Evolutionary conservation across 1,284 basidiomycete genomes (phyloP).

Genomic region (Tetrapyrgos nigripes): DNA sequence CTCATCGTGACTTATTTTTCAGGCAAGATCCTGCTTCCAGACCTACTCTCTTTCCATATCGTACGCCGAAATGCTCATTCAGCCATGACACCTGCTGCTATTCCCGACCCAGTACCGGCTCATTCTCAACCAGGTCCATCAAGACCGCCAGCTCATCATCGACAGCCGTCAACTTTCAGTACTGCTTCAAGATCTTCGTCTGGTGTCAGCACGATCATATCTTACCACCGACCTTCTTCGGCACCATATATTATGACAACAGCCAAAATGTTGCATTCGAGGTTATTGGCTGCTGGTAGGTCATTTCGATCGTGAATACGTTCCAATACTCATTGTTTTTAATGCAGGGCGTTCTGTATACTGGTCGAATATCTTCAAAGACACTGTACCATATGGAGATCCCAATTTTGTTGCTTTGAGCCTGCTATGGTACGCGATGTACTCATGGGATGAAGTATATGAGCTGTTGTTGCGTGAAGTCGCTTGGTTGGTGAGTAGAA

Average conservation of each 20-base stretch:
- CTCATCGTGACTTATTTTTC: constrained; percentile 12
- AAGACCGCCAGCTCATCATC: neutral
- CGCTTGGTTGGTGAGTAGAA: constrained; percentile 41
- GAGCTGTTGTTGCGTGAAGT: constrained; percentile 54
- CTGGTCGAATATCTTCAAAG: constrained; percentile 55
- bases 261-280: constrained; percentile 44
- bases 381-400: constrained; percentile 39
- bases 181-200: neutral
- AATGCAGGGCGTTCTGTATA: constrained; percentile 49
- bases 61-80: constrained; percentile 35
- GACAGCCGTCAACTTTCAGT: constrained; percentile 1
- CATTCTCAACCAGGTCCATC: neutral
- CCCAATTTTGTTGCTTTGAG: constrained; percentile 58
- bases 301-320: neutral
- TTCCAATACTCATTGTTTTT: neutral
- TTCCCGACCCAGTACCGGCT: constrained; percentile 2
- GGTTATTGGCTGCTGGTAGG: constrained; percentile 48
- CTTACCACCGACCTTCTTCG: constrained; percentile 43
- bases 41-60: constrained; percentile 57
- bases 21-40: constrained; percentile 40
- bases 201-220: constrained; percentile 51
- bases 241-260: constrained; percentile 35
- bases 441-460: constrained; percentile 62
- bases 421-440: constrained; percentile 60
- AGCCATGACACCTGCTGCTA: neutral